Evolutionary conservation across 2,329 filamentous ascomycete genomes (phyloP).

Genomic region (Ambrosiella xylebori): DNA sequence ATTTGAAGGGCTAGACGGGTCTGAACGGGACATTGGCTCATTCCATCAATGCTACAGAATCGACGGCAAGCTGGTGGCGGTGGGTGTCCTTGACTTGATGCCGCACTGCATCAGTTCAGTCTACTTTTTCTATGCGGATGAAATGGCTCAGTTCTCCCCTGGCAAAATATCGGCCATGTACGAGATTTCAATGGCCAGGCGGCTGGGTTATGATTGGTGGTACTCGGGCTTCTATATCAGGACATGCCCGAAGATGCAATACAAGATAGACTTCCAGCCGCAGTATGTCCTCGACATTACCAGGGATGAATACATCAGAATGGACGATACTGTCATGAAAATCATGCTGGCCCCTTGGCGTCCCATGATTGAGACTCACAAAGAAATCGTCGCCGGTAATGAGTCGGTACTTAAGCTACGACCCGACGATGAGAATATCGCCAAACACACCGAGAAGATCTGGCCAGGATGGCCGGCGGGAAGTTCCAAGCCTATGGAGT

Average conservation of each 20-base stretch:
- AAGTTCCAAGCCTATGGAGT: slow-evolving; percentile 13
- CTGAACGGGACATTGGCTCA: slow-evolving; percentile 44
- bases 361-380: not conserved
- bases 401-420: slow-evolving; percentile 16
- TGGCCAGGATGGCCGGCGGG: not conserved
- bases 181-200: slow-evolving; percentile 53
- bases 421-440: not conserved
- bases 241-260: slow-evolving; percentile 64
- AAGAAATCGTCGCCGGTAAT: slow-evolving; percentile 2
- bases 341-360: not conserved
- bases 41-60: slow-evolving; percentile 71
- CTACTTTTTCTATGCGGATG: slow-evolving; percentile 68
- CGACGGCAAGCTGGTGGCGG: slow-evolving; percentile 56
- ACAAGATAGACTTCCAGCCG: slow-evolving; percentile 65
- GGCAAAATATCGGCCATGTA: slow-evolving; percentile 61
- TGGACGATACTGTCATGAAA: slow-evolving; percentile 26
- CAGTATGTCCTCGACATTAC: slow-evolving; percentile 59
- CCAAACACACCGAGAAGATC: slow-evolving; percentile 6
- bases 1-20: slow-evolving; percentile 29
- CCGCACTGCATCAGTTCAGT: slow-evolving; percentile 65
- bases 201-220: slow-evolving; percentile 57
- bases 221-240: slow-evolving; percentile 75
- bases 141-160: slow-evolving; percentile 49
- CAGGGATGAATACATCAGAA: slow-evolving; percentile 41
- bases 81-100: slow-evolving; percentile 61